Base-by-base conservation (phyloP, 2,329 filamentous ascomycete genomes). In the Diaporthe ampelina region DNA sequence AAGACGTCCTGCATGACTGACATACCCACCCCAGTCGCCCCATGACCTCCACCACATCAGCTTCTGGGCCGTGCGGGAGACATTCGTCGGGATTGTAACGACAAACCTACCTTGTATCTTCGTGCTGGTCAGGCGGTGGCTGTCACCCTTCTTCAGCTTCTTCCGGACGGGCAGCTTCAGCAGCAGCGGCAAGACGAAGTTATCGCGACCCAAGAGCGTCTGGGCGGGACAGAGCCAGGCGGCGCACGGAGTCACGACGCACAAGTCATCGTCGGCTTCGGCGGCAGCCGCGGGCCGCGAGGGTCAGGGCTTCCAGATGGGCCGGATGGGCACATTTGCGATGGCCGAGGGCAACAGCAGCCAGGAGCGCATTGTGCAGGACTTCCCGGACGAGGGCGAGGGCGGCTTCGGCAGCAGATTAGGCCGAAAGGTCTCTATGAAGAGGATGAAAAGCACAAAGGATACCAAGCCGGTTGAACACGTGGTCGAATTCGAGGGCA, bases 31-130 rank as follows among this genome's bases (percentile, higher is more conserved):
- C 78, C 80, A 26, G 83, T 83, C 78, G 76, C 81, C 72, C n/a
- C 59, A 43, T 26, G 11, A 57, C 40, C 54, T 70, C 32, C 43
- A 50, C 21, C 29, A 57, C n/a, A 68, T 85, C 9, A 84, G 83
- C 4, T 82, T 81, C 2, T 87, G 84, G 85, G 84, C 82, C 7
- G 81, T 84, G 9, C 82, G 85, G 13, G 85, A 87, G 61, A 84
- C 84, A 7, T 87, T 87, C 63, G 83, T 86, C 32, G 85, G 85
- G 4, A 81, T 85, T 48, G 79, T 85, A 59, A 85, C 83, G 0
- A 86, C 84, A 10, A 86, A 86, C 77, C 79, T 86, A 2, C 84
- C 83, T 5, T 83, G 86, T 81, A 81, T 87, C 70, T 87, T 87
- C 79, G 65, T 70, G 57, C 68, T 74, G n/a, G 73, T 58, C 57